Evolutionary conservation across 345 rosid genomes (phyloP).

Genomic region (Arabis hirsuta): DNA sequence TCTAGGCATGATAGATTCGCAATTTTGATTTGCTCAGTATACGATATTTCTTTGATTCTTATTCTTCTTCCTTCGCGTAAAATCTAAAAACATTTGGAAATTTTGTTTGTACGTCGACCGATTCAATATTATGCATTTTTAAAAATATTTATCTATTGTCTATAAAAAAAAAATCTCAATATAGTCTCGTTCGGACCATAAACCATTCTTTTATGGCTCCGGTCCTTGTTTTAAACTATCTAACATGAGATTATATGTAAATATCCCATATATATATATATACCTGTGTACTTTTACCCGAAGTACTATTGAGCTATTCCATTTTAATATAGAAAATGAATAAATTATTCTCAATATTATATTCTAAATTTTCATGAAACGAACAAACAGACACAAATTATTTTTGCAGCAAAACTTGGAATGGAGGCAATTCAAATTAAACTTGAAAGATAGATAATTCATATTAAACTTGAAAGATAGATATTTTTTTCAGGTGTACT

Average conservation of each 20-base stretch:
- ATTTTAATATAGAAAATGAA: too few relatives aligned
- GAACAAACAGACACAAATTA: neutral
- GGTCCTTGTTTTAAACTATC: slow-evolving; percentile 15
- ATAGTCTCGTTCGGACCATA: neutral
- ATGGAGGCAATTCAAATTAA: neutral
- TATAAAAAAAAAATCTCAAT: too few relatives aligned
- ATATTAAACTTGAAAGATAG: slow-evolving; percentile 14
- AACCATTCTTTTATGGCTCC: neutral
- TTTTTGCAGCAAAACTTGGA: slow-evolving; percentile 4
- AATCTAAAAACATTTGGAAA: neutral
- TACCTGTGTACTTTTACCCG: neutral
- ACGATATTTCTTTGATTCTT: slow-evolving; percentile 3
- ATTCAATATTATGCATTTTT: neutral
- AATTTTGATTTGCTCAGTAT: slow-evolving; percentile 18
- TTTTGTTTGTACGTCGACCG: neutral
- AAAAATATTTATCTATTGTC: too few relatives aligned
- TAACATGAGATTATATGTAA: neutral
- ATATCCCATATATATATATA: neutral
- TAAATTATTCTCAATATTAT: too few relatives aligned
- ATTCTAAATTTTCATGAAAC: too few relatives aligned
- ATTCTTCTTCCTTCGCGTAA: slow-evolving; percentile 8
- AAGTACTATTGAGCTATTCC: neutral
- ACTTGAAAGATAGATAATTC: neutral
- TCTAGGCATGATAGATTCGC: slow-evolving; percentile 24
- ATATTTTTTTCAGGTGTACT: slow-evolving; percentile 26